Evolutionary conservation across 2,329 filamentous ascomycete genomes (phyloP).

Genomic region (Aspergillus thermomutatus): DNA sequence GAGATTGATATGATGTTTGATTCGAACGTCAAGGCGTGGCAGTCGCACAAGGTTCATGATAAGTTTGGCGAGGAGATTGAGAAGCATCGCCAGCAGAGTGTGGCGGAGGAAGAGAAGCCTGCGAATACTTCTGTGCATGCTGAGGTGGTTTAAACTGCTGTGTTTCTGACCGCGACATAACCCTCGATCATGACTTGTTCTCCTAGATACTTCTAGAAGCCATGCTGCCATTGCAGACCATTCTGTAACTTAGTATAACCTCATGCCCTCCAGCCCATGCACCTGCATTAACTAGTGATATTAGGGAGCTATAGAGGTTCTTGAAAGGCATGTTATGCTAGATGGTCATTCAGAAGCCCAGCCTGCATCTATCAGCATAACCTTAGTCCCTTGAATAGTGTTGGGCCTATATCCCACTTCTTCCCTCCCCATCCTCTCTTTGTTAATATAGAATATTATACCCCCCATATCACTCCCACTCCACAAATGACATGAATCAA

Average conservation of each 20-base stretch:
- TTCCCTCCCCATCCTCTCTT: no score
- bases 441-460: background rate
- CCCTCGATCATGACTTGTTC: no score
- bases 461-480: background rate
- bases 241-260: no score
- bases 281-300: no score
- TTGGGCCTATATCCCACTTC: no score
- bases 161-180: background rate
- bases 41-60: slow-evolving; percentile 20
- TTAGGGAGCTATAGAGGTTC: no score
- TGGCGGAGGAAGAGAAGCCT: slow-evolving; percentile 8
- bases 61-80: slow-evolving; percentile 25
- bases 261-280: no score
- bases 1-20: slow-evolving; percentile 71
- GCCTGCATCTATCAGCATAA: no score
- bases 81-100: slow-evolving; percentile 17
- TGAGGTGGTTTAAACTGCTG: slow-evolving; percentile 9
- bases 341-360: no score
- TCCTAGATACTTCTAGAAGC: no score
- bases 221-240: no score
- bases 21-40: slow-evolving; percentile 30
- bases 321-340: no score
- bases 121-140: slow-evolving; percentile 9
- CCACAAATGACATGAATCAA: background rate
- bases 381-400: background rate